Percentiles rank a stretch among this genome's conserved stretches.
Evolutionary conservation across 148 eudicot species (phyloP).

Genomic region (Polygonum maritimum): DNA sequence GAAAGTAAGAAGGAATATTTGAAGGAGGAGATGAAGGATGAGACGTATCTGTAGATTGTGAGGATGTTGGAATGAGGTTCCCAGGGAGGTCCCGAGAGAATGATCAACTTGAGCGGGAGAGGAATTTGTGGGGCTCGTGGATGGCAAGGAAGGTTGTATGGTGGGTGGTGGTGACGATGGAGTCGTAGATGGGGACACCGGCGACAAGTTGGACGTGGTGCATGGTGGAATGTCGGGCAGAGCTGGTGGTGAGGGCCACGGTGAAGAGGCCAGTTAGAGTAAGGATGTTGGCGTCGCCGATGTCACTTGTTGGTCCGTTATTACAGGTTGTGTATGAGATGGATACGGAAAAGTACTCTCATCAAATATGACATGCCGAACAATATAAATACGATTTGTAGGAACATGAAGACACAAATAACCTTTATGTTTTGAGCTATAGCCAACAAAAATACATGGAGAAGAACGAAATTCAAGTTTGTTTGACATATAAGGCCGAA

Average conservation of each 20-base stretch:
- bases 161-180: too few species aligned
- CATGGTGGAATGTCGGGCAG: background rate
- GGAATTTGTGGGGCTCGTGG: too few species aligned
- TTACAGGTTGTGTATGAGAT: background rate
- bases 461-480: background rate
- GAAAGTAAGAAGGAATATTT: background rate
- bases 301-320: too few species aligned
- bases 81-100: too few species aligned
- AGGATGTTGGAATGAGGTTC: too few species aligned
- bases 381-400: background rate
- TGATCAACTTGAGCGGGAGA: too few species aligned
- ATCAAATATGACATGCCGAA: background rate
- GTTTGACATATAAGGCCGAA: background rate
- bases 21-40: background rate
- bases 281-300: background rate
- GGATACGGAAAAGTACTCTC: background rate
- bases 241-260: background rate
- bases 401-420: background rate
- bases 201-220: background rate
- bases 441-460: background rate
- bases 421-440: background rate
- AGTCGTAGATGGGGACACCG: background rate
- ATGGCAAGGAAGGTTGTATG: too few species aligned
- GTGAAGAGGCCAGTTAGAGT: background rate
- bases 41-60: background rate